These are phyloP conservation scores for Sicyos edulis DNA, from an alignment of 306 rosid species.

Conservation along the genomic window DNA sequence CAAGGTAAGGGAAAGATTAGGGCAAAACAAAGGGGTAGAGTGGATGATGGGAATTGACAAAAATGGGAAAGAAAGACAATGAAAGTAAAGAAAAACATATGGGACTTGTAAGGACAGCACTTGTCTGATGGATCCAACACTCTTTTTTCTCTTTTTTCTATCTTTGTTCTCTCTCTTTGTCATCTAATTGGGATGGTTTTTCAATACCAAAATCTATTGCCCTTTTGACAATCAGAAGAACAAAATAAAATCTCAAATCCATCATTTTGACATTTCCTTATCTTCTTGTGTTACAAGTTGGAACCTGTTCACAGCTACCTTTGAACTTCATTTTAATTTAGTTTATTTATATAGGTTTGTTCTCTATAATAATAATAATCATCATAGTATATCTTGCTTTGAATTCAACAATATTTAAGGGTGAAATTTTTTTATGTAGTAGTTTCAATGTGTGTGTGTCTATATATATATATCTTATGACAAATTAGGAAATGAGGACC, in stretches of 20 bases:
- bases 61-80: slow-evolving; percentile 7
- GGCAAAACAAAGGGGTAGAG: neutral
- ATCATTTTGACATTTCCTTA: neutral
- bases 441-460: no score
- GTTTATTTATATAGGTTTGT: no score
- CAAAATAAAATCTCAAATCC: neutral
- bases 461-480: no score
- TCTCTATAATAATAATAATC: no score
- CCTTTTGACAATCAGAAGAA: neutral
- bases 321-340: neutral
- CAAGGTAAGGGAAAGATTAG: no score
- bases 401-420: no score
- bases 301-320: neutral
- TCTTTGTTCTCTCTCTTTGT: neutral
- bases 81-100: neutral
- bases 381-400: no score
- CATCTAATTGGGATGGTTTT: neutral
- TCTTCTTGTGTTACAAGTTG: neutral
- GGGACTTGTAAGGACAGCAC: slow-evolving; percentile 10
- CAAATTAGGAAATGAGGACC: no score
- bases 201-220: slow-evolving; percentile 9
- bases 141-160: neutral
- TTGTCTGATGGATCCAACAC: slow-evolving; percentile 6
- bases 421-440: no score
- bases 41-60: slow-evolving; percentile 1